Base-by-base conservation (phyloP, 495 filamentous ascomycete genomes). In the Stereocaulon alpinum region DNA sequence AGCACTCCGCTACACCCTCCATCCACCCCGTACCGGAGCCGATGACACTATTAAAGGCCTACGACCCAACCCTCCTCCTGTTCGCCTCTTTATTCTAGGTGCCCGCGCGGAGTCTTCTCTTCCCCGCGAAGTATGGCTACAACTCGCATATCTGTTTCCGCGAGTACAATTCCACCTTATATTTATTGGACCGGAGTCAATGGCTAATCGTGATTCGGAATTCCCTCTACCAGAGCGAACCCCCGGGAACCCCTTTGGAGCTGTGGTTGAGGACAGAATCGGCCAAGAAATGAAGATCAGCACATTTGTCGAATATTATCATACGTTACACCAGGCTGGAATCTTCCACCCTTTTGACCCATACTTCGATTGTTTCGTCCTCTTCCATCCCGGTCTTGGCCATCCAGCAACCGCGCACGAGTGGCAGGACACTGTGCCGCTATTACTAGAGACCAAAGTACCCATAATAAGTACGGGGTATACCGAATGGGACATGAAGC, bases 271-370 rank as follows among this genome's bases (percentile, higher is more conserved):
- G 73, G 90, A 91, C 69, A 79, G 92, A 18, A 77, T 97, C 2
- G 85, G 84, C 64, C 81, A 84, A 20, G 82, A 83, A 56, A 83
- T 96, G 83, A 97, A 97, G 76, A 94, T 99, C 63, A 89, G 82
- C 66, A 99, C 93, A 0, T 95, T 89, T 65, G 91, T 96, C 27
- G 94, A 99, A 60, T 96, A 99, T 73, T 99, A 91, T 76, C 91
- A 99, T 70, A 96, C 90, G 1, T 80, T 99, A 66, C 91, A 97
- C 73, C 83, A 92, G 65, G 84, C 92, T 1, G 82, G 86, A 34
- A 77, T 88, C 58, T 99, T 97, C 75, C 80, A 86, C 27, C 94
- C 94, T 0, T 96, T 88, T 72, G 93, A 99, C 70, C 93, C 93
- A 1, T 99, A 99, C 70, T 92, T 99, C 64, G 93, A 99, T 74